These are phyloP conservation scores for Coleophoma crateriformis DNA, from an alignment of 2,329 filamentous ascomycete genomes.

Conservation along the genomic window DNA sequence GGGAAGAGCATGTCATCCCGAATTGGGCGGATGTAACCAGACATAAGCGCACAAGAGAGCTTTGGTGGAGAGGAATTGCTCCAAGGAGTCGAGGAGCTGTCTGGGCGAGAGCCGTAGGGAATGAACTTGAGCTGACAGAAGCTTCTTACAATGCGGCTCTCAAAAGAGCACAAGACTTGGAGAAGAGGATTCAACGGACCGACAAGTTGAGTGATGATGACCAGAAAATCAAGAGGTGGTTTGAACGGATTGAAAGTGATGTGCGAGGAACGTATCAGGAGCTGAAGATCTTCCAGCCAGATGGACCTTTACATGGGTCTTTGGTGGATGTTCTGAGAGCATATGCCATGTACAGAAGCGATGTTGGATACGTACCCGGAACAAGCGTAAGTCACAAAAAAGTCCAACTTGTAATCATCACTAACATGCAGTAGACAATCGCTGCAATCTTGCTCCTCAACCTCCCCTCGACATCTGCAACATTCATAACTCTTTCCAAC, in stretches of 20 bases:
- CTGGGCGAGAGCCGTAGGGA: constrained; percentile 27
- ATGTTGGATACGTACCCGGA: constrained; percentile 72
- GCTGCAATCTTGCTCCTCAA: constrained; percentile 71
- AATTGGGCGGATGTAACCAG: constrained; percentile 69
- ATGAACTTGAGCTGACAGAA: constrained; percentile 38
- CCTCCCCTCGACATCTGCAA: constrained; percentile 53
- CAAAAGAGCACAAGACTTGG: constrained; percentile 57
- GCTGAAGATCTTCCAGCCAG: constrained; percentile 57
- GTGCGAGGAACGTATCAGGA: constrained; percentile 65
- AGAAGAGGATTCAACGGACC: constrained; percentile 31
- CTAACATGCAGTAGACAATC: constrained; percentile 47
- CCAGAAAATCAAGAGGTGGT: constrained; percentile 50
- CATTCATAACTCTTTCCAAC: constrained; percentile 71
- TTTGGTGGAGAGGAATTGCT: constrained; percentile 79
- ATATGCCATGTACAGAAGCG: constrained; percentile 76
- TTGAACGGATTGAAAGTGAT: constrained; percentile 59
- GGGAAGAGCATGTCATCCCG: constrained; percentile 72
- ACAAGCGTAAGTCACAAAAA: constrained; percentile 58
- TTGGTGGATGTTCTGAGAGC: constrained; percentile 71
- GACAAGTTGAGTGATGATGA: constrained; percentile 38
- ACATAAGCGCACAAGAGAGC: constrained; percentile 63
- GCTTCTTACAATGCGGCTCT: constrained; percentile 68
- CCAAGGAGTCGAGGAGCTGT: constrained; percentile 53
- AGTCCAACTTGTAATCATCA: neutral
- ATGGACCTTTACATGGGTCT: constrained; percentile 55